phyloP scores from a whole-genome alignment of 345 rosid species.

The Corchorus olitorius region DNA sequence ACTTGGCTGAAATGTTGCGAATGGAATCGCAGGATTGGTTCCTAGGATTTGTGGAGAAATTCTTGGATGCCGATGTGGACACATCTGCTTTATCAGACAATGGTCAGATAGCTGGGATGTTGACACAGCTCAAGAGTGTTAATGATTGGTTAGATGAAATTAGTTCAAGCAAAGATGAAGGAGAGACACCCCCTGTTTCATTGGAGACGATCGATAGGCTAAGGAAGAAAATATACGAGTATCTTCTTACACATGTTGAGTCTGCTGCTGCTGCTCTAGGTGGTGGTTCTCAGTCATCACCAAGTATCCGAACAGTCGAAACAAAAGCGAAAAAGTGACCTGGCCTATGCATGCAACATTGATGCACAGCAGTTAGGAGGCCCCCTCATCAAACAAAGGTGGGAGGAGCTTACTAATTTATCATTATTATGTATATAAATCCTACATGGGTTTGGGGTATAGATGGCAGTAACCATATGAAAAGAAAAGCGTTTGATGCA shows the following conservation, averaged over 20 bases:
- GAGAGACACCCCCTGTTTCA: constrained; percentile 49
- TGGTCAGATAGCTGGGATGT: constrained; percentile 87
- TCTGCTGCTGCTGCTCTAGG: constrained; percentile 95
- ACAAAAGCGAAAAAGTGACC: constrained; percentile 59
- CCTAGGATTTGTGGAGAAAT: constrained; percentile 81
- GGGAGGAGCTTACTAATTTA: constrained; percentile 4
- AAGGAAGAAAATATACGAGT: constrained; percentile 86
- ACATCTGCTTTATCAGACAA: constrained; percentile 65
- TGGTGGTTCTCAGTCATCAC: constrained; percentile 59
- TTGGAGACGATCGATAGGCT: constrained; percentile 68
- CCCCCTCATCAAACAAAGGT: constrained; percentile 21
- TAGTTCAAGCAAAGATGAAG: constrained; percentile 57
- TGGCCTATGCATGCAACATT: background rate
- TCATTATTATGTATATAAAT: constrained; percentile 30
- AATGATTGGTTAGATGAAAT: constrained; percentile 92
- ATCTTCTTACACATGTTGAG: constrained; percentile 88
- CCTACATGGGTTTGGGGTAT: constrained; percentile 31
- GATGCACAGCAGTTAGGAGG: background rate
- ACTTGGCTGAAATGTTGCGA: constrained; percentile 71
- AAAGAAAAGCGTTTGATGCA: constrained; percentile 24
- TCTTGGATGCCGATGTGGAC: constrained; percentile 79
- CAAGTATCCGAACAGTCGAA: constrained; percentile 38
- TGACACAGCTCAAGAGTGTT: constrained; percentile 91
- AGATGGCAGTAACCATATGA: constrained; percentile 15
- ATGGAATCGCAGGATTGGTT: constrained; percentile 93